phyloP scores from a whole-genome alignment of 1,284 basidiomycete genomes.

The Malassezia pachydermatis region DNA sequence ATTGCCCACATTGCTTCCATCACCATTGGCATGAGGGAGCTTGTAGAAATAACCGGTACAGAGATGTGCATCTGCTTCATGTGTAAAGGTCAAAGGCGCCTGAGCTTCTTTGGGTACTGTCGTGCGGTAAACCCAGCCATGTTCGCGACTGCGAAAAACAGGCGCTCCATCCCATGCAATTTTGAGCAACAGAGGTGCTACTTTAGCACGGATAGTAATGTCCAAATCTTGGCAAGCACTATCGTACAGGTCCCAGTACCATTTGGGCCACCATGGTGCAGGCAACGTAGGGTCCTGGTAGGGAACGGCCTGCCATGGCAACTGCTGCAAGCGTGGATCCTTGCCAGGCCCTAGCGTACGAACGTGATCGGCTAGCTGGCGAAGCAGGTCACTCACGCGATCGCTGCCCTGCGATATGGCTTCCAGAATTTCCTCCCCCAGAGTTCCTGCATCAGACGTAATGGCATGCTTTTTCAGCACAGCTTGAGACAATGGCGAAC shows the following conservation, averaged over 20 bases:
- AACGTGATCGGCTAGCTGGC: conserved; percentile 22
- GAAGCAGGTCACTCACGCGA: conserved; percentile 12
- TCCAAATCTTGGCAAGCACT: conserved; percentile 55
- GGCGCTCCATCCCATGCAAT: conserved; percentile 82
- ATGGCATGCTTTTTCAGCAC: conserved; percentile 21
- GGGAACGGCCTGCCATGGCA: conserved; percentile 31
- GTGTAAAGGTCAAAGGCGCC: background rate
- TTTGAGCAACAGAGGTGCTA: conserved; percentile 73
- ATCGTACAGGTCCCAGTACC: conserved; percentile 79
- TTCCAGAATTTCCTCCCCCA: conserved; percentile 14
- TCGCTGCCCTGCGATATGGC: conserved; percentile 4
- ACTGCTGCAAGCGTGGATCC: conserved; percentile 26
- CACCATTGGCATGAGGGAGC: conserved; percentile 90
- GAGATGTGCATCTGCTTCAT: background rate
- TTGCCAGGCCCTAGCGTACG: conserved; percentile 9
- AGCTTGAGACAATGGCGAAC: conserved; percentile 23
- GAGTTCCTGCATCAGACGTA: conserved; percentile 12
- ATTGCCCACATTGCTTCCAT: conserved; percentile 81
- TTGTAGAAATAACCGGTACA: conserved; percentile 56
- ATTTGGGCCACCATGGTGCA: conserved; percentile 62
- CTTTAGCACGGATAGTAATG: conserved; percentile 71
- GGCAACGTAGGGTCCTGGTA: conserved; percentile 14
- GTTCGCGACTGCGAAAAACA: conserved; percentile 70
- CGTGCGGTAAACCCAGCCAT: conserved; percentile 70
- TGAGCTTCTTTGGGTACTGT: background rate